Percentiles rank a stretch among this genome's conserved stretches.
These are phyloP conservation scores for Nyctanthes arbortristis DNA, from an alignment of 257 asterid species.

Conservation along the genomic window DNA sequence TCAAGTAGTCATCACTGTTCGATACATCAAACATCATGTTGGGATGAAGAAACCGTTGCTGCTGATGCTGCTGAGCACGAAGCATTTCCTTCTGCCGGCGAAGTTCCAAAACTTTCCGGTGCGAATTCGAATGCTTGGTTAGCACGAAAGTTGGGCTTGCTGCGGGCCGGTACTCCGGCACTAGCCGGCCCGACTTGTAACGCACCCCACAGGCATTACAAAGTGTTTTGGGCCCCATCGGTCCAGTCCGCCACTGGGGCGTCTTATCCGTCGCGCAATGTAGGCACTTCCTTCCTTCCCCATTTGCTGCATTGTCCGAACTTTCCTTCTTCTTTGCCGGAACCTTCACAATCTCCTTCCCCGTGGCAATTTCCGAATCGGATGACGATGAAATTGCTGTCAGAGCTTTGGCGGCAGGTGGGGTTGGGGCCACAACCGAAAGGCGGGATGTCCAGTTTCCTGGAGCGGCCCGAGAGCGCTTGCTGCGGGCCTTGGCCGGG, in stretches of 20 bases:
- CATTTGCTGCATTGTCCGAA: slow-evolving; percentile 26
- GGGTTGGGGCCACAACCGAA: slow-evolving; percentile 44
- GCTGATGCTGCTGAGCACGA: slow-evolving; percentile 55
- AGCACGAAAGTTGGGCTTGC: slow-evolving; percentile 89
- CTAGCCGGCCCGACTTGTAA: slow-evolving; percentile 91
- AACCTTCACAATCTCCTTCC: slow-evolving; percentile 33
- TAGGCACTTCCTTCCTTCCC: slow-evolving; percentile 74
- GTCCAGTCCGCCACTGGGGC: slow-evolving; percentile 97
- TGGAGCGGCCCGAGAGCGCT: slow-evolving; percentile 86
- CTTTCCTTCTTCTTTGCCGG: slow-evolving; percentile 40
- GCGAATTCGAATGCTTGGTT: slow-evolving; percentile 86
- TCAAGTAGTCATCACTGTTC: slow-evolving; percentile 73
- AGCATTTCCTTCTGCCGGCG: slow-evolving; percentile 76
- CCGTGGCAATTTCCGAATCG: background rate
- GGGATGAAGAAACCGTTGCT: slow-evolving; percentile 44
- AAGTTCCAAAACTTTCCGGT: slow-evolving; percentile 81
- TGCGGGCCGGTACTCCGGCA: slow-evolving; percentile 93
- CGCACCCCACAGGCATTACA: slow-evolving; percentile 95
- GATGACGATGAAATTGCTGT: slow-evolving; percentile 27
- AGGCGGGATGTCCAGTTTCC: slow-evolving; percentile 86
- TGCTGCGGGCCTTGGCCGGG: slow-evolving; percentile 94
- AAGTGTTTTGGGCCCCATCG: slow-evolving; percentile 91
- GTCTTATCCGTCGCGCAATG: slow-evolving; percentile 96
- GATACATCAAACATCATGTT: slow-evolving; percentile 68
- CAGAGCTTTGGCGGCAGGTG: background rate